phyloP scores from a whole-genome alignment of 2,329 filamentous ascomycete genomes.

The Plenodomus tracheiphilus region DNA sequence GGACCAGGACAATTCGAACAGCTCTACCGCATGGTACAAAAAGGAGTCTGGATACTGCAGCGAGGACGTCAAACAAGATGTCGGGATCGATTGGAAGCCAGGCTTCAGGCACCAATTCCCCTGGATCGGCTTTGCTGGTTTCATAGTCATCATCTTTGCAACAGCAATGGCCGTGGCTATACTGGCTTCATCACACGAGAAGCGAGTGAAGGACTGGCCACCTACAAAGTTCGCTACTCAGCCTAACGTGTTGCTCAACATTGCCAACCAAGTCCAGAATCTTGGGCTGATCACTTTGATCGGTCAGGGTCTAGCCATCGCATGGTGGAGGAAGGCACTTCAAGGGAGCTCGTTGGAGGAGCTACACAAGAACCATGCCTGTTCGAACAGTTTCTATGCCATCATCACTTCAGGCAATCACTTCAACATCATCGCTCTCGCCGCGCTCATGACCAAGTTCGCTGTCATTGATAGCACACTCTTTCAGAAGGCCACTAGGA shows the following conservation, averaged over 20 bases:
- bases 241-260: constrained; percentile 31
- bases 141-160: constrained; percentile 20
- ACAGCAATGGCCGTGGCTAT: constrained; percentile 23
- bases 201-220: constrained; percentile 24
- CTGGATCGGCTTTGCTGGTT: constrained; percentile 23
- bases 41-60: not conserved
- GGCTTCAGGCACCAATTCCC: constrained; percentile 28
- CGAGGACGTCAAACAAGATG: constrained; percentile 6
- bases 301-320: constrained; percentile 27
- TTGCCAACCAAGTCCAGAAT: constrained; percentile 30
- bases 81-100: constrained; percentile 29
- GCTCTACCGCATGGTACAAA: not conserved
- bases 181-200: constrained; percentile 14
- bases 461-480: constrained; percentile 29
- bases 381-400: constrained; percentile 28
- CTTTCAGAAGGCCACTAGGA: constrained; percentile 27
- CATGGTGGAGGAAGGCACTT: constrained; percentile 30
- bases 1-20: not conserved
- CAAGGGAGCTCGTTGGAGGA: constrained; percentile 21
- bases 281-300: constrained; percentile 26
- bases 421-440: constrained; percentile 30
- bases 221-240: constrained; percentile 19
- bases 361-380: constrained; percentile 27
- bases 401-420: constrained; percentile 23
- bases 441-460: constrained; percentile 31